Conservation (phyloP, 2,329 filamentous ascomycete genomes). For the Rhynchosporium graminicola region DNA sequence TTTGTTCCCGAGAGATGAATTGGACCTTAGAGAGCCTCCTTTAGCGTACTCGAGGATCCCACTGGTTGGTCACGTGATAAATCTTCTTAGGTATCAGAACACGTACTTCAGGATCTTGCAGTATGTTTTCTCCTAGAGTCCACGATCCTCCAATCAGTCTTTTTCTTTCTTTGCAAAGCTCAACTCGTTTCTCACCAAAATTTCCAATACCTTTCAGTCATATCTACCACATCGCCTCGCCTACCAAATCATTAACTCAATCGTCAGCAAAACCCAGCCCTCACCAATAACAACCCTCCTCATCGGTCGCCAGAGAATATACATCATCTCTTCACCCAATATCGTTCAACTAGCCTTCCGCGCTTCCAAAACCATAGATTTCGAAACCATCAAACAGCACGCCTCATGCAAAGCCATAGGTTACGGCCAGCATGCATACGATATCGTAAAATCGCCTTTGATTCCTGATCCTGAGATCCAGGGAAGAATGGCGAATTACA, state of each 20-base stretch:
- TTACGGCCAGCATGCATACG: slow-evolving; percentile 16
- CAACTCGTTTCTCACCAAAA: neutral
- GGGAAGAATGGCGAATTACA: slow-evolving; percentile 18
- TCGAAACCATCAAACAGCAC: slow-evolving; percentile 37
- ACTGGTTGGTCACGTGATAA: slow-evolving; percentile 25
- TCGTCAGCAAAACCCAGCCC: slow-evolving; percentile 9
- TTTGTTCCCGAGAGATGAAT: neutral
- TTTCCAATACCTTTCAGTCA: neutral
- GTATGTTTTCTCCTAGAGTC: neutral
- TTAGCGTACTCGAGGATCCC: slow-evolving; percentile 21
- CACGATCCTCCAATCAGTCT: neutral
- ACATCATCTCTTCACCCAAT: slow-evolving; percentile 46
- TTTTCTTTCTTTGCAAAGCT: neutral
- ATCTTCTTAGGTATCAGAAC: slow-evolving; percentile 22
- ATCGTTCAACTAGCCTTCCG: slow-evolving; percentile 42
- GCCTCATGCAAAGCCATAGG: slow-evolving; percentile 17
- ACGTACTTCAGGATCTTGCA: slow-evolving; percentile 19
- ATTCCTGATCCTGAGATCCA: neutral
- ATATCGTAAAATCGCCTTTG: slow-evolving; percentile 9
- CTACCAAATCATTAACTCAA: neutral
- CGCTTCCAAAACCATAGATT: slow-evolving; percentile 43
- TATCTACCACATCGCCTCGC: neutral
- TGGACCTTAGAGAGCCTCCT: slow-evolving; percentile 18
- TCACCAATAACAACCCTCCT: slow-evolving; percentile 46
- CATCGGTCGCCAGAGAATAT: slow-evolving; percentile 47